Percentiles rank a stretch among this genome's conserved stretches.
phyloP scores from a whole-genome alignment of 768 basidiomycete species.

The Lepiota subincarnata region DNA sequence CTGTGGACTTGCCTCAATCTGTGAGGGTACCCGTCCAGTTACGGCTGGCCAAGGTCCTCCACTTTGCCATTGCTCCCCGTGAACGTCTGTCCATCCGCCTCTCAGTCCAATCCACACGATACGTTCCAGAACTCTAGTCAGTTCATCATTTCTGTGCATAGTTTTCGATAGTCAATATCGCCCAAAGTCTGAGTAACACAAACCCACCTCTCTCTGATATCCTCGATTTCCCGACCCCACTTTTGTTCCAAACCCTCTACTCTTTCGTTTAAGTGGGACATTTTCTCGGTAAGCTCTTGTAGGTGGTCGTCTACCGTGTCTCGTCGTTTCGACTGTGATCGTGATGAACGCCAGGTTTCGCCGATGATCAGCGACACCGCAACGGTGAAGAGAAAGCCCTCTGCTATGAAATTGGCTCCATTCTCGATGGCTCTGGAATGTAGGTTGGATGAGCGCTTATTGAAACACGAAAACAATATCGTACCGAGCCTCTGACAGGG shows the following conservation, averaged over 20 bases:
- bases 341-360: conserved; percentile 72
- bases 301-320: conserved; percentile 70
- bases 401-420: conserved; percentile 79
- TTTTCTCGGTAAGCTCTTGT: conserved; percentile 46
- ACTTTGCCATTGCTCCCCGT: conserved; percentile 19
- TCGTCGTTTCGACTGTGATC: conserved; percentile 65
- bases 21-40: background rate
- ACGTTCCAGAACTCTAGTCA: conserved; percentile 60
- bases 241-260: conserved; percentile 35
- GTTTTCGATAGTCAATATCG: background rate
- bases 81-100: conserved; percentile 62
- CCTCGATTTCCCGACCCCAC: conserved; percentile 42
- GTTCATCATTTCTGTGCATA: conserved; percentile 52
- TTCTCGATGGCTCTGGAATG: conserved; percentile 71
- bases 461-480: conserved; percentile 17
- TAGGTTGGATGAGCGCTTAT: background rate
- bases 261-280: conserved; percentile 42
- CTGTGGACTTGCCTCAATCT: background rate
- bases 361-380: conserved; percentile 71
- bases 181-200: background rate
- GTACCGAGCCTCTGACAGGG: conserved; percentile 72
- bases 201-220: conserved; percentile 43
- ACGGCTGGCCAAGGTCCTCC: background rate
- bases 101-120: conserved; percentile 66
- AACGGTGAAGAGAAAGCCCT: conserved; percentile 80